Base-by-base conservation (phyloP, 2,329 filamentous ascomycete genomes). In the Capronia epimyces region DNA sequence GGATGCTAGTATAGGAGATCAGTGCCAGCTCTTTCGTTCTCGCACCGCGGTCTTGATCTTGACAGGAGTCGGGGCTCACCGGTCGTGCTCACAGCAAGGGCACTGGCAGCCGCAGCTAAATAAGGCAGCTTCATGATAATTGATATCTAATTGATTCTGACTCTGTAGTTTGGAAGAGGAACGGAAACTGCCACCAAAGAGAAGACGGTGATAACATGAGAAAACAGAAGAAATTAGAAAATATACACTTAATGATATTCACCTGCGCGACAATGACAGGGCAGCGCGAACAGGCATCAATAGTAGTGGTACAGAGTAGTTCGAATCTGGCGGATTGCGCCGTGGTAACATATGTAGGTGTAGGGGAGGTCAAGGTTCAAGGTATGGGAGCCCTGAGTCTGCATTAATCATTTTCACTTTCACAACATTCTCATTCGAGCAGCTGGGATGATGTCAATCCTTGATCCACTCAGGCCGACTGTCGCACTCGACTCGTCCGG, bases 101-200 rank as follows among this genome's bases (percentile, higher is more conserved):
- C 29, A 16, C 49, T 21, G 29, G 37, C 32, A 37, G 47, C 25
- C 12, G 39, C n/a, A 10, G 49, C 39, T 13, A 55, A 16, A 22
- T 52, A 16, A n/a, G 45, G 13, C 27, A 51, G 13, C 32, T 47
- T 55, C 53, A 55, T 55, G 18, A 20, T 42, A 8, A 3, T 7
- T 3, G 21, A 13, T 42, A 8, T 42, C 22, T 9, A 25, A 6
- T 5, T 25, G 22, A 25, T 1, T 13, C 7, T n/a, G 9, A n/a
- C n/a, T n/a, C n/a, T n/a, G n/a, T n/a, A n/a, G n/a, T n/a, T n/a
- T 15, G 16, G 31, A 36, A 16, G 29, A 10, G 44, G 21, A 39
- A n/a, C 15, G 31, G 31, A 21, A 32, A 15, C 6, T 13, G n/a
- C 42, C 37, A 21, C 16, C 21, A 22, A 27, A 9, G n/a, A 25